phyloP scores from a whole-genome alignment of 164 flowering plant species.

The Kalanchoe fedtschenkoi region DNA sequence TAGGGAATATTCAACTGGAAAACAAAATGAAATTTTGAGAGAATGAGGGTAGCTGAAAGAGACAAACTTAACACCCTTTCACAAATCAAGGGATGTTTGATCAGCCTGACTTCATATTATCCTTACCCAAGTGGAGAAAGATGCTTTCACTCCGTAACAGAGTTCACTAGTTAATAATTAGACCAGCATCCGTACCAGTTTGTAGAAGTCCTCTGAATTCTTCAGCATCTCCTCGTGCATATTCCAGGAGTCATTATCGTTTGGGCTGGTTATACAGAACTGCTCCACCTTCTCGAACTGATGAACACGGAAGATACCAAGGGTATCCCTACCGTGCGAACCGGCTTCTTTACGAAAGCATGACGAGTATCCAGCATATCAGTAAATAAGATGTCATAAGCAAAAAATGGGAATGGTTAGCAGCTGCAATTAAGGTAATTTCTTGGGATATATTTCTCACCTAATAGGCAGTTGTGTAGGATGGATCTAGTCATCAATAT shows the following conservation, averaged over 20 bases:
- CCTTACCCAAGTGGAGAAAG: background rate
- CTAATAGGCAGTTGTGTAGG: too few relatives aligned
- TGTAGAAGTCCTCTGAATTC: constrained; percentile 46
- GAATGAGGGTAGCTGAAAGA: background rate
- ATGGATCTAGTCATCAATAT: constrained; percentile 41
- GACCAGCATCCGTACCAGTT: background rate
- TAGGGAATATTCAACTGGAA: too few relatives aligned
- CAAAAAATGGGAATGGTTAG: constrained; percentile 1
- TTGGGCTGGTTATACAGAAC: constrained; percentile 80
- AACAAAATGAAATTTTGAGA: too few relatives aligned
- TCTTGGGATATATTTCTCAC: background rate
- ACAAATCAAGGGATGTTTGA: background rate
- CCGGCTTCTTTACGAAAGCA: too few relatives aligned
- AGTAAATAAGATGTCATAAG: constrained; percentile 14
- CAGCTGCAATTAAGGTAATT: background rate
- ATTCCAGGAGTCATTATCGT: constrained; percentile 70
- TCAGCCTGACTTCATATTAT: too few relatives aligned
- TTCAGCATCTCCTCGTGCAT: constrained; percentile 81
- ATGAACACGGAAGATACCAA: constrained; percentile 87
- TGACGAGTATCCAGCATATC: constrained; percentile 72
- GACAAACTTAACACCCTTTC: background rate
- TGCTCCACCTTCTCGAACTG: constrained; percentile 98
- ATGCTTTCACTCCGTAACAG: background rate
- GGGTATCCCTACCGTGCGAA: too few relatives aligned
- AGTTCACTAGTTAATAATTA: background rate